Conservation (phyloP, 2,329 filamentous ascomycete species). For the Berkeleyomyces rouxiae region DNA sequence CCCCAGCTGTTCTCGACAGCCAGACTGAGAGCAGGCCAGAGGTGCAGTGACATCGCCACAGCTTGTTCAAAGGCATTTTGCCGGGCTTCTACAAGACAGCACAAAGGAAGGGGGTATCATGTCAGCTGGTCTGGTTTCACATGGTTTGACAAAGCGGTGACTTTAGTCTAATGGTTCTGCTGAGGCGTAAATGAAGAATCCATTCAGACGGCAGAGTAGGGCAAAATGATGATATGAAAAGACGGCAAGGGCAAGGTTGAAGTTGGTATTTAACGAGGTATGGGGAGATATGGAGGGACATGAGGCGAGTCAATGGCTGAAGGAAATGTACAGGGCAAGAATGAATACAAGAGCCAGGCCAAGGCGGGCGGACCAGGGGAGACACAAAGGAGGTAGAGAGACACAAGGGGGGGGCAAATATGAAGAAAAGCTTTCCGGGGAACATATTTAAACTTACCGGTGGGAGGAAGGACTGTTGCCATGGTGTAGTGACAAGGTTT, state of each 20-base stretch:
- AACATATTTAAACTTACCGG: constrained; percentile 1
- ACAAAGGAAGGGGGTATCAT: constrained; percentile 9
- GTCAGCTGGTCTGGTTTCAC: constrained; percentile 1
- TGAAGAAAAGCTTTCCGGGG: neutral
- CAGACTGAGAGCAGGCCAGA: constrained; percentile 76
- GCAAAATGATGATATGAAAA: constrained; percentile 6
- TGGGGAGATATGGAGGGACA: neutral
- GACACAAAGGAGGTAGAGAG: neutral
- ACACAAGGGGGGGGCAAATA: neutral
- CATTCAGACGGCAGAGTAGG: neutral
- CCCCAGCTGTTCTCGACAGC: constrained; percentile 81
- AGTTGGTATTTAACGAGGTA: neutral
- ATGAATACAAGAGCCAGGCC: neutral
- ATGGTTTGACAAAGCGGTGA: neutral
- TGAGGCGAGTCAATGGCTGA: neutral
- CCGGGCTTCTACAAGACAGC: constrained; percentile 28
- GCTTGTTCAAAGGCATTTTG: constrained; percentile 65
- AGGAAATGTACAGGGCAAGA: neutral
- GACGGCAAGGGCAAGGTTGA: neutral
- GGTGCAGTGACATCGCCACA: constrained; percentile 68
- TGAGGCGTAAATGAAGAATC: too few relatives aligned
- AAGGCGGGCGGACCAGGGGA: neutral
- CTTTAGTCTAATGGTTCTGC: neutral
- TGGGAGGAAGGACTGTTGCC: constrained; percentile 9
- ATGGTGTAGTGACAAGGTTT: constrained; percentile 9